Percentiles rank a stretch among this genome's conserved stretches.
Conservation (phyloP, 1,284 basidiomycete species). For the Afroboletus lepidellus region DNA sequence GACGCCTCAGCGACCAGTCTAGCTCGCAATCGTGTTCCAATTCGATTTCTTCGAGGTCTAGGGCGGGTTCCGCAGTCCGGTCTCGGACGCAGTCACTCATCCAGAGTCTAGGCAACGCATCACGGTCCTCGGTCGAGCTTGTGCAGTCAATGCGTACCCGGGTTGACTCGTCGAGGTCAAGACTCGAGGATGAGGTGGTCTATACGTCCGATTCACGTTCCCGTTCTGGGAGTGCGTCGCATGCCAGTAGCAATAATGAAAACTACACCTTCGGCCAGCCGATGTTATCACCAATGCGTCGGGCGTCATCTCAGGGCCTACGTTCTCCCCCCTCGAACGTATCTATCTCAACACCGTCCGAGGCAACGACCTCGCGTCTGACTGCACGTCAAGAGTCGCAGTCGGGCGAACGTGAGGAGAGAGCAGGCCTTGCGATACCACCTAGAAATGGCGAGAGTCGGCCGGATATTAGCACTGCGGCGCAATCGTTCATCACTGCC, state of each 20-base stretch:
- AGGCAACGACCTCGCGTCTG: slow-evolving; percentile 25
- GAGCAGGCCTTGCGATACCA: slow-evolving; percentile 21
- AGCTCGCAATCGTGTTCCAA: slow-evolving; percentile 36
- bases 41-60: slow-evolving; percentile 45
- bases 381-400: slow-evolving; percentile 17
- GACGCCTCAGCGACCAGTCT: slow-evolving; percentile 28
- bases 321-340: slow-evolving; percentile 15
- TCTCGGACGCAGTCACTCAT: slow-evolving; percentile 63
- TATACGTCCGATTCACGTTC: slow-evolving; percentile 46
- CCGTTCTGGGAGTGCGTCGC: slow-evolving; percentile 50
- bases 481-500: slow-evolving; percentile 63
- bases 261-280: slow-evolving; percentile 73
- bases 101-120: slow-evolving; percentile 59
- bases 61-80: slow-evolving; percentile 51
- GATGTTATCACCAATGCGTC: slow-evolving; percentile 30
- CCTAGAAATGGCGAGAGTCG: slow-evolving; percentile 37
- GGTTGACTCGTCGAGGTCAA: slow-evolving; percentile 59
- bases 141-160: slow-evolving; percentile 47
- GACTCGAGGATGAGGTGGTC: slow-evolving; percentile 53
- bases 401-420: slow-evolving; percentile 12
- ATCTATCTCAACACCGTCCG: slow-evolving; percentile 28
- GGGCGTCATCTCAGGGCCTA: slow-evolving; percentile 22
- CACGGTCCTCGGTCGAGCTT: slow-evolving; percentile 58
- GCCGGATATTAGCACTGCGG: slow-evolving; percentile 65
- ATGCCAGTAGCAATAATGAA: slow-evolving; percentile 47